Conservation (phyloP, 805 yeast genomes). For the Saturnispora sanitii region DNA sequence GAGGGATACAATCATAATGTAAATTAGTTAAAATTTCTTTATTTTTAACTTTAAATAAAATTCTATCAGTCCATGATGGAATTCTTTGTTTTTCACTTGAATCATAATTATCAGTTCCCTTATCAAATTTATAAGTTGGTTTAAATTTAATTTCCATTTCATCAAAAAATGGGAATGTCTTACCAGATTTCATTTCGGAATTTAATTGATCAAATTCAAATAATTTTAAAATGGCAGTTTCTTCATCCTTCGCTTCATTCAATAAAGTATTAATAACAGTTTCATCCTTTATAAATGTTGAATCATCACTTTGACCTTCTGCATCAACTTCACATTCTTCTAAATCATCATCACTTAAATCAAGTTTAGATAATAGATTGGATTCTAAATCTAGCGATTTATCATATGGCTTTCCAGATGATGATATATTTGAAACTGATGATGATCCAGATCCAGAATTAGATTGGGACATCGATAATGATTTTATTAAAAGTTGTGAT, state of each 20-base stretch:
- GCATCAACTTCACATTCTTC: not conserved
- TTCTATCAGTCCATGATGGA: slow-evolving; percentile 97
- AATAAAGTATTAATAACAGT: slow-evolving; percentile 4
- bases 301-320: not conserved
- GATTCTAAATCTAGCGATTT: not conserved
- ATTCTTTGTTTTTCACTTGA: slow-evolving; percentile 84
- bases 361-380: no score
- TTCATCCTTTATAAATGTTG: slow-evolving; percentile 1
- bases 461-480: no score
- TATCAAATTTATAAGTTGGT: slow-evolving; percentile 93
- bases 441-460: no score
- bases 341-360: not conserved
- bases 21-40: slow-evolving; percentile 43
- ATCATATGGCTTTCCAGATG: not conserved
- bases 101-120: slow-evolving; percentile 74
- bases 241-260: slow-evolving; percentile 11
- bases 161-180: slow-evolving; percentile 70
- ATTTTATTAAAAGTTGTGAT: no score
- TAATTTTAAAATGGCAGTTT: slow-evolving; percentile 25
- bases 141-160: slow-evolving; percentile 73
- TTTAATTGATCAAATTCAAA: slow-evolving; percentile 71
- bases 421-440: not conserved
- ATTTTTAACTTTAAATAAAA: slow-evolving; percentile 50
- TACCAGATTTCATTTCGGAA: slow-evolving; percentile 63
- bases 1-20: slow-evolving; percentile 48